A percentile compares a stretch with the other conserved stretches of the same genome.
These are phyloP conservation scores for Iberis amara DNA, from an alignment of 441 rosid genomes.

Conservation along the genomic window DNA sequence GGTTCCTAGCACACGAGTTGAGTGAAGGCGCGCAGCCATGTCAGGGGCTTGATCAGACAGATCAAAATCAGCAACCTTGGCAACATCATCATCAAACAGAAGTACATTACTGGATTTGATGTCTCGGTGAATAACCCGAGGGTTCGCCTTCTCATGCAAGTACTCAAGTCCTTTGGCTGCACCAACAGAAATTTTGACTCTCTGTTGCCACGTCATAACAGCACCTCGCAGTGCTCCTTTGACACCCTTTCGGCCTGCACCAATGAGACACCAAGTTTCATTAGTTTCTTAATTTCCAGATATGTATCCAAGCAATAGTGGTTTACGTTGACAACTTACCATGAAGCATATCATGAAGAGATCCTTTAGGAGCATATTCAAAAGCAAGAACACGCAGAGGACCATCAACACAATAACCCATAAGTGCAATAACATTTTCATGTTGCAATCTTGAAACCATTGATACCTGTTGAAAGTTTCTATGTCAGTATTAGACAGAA, in stretches of 20 bases:
- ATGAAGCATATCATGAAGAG: constrained; percentile 50
- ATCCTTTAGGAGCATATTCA: constrained; percentile 46
- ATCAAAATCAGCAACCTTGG: constrained; percentile 46
- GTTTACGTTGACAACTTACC: constrained; percentile 23
- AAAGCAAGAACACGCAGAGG: constrained; percentile 41
- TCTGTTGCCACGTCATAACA: constrained; percentile 44
- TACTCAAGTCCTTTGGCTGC: constrained; percentile 47
- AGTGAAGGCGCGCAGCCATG: constrained; percentile 38
- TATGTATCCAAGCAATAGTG: not conserved
- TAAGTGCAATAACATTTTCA: constrained; percentile 43
- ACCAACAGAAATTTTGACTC: constrained; percentile 46
- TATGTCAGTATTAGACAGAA: not conserved
- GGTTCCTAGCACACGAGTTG: constrained; percentile 48
- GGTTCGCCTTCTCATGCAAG: constrained; percentile 41
- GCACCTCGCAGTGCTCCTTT: constrained; percentile 42
- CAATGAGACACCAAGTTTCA: not conserved
- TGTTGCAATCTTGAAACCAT: constrained; percentile 49
- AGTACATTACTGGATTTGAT: constrained; percentile 43
- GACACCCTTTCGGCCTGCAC: constrained; percentile 38
- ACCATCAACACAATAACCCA: constrained; percentile 48
- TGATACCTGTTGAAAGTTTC: constrained; percentile 35
- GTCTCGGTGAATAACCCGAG: constrained; percentile 38
- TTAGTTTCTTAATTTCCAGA: not conserved
- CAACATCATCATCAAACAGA: constrained; percentile 40
- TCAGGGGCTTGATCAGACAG: constrained; percentile 45